Percentiles rank a stretch among this genome's conserved stretches.
Evolutionary conservation across 1,139 yeast species (phyloP).

Genomic region (Yamadazyma siamensis): DNA sequence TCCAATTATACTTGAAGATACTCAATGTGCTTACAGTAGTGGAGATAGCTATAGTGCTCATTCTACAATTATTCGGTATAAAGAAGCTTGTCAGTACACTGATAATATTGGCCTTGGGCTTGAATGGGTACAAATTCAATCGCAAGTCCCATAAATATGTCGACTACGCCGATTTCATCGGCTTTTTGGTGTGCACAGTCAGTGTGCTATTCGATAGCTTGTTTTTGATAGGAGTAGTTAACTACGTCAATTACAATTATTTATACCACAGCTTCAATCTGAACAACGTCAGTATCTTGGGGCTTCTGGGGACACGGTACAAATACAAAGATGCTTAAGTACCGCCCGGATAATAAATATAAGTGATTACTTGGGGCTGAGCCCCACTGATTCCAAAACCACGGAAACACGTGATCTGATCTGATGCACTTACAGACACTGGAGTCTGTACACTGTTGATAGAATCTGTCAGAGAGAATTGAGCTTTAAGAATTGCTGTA

Average conservation of each 20-base stretch:
- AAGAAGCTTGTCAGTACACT: neutral
- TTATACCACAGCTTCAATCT: slow-evolving; percentile 14
- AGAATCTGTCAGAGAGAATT: no score
- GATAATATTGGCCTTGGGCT: neutral
- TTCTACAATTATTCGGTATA: slow-evolving; percentile 2
- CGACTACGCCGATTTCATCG: slow-evolving; percentile 2
- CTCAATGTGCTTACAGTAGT: slow-evolving; percentile 9
- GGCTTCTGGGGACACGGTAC: slow-evolving; percentile 16
- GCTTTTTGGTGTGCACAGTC: neutral
- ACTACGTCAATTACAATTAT: slow-evolving; percentile 11
- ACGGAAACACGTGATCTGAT: no score
- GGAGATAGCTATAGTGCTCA: slow-evolving; percentile 2
- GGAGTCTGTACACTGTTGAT: no score
- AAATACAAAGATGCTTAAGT: slow-evolving; percentile 21
- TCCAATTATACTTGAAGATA: slow-evolving; percentile 6
- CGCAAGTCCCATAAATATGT: slow-evolving; percentile 1
- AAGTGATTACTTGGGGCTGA: no score
- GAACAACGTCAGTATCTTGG: slow-evolving; percentile 11
- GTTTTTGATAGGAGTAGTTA: slow-evolving; percentile 16
- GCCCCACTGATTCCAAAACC: no score
- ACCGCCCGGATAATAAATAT: neutral
- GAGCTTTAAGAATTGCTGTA: no score
- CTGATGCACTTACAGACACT: no score
- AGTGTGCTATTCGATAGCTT: slow-evolving; percentile 4
- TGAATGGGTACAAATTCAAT: slow-evolving; percentile 3